A percentile compares a stretch with the other conserved stretches of the same genome.
Conservation (phyloP, 176 grass and related monocot species). For the Oryza australiensis region DNA sequence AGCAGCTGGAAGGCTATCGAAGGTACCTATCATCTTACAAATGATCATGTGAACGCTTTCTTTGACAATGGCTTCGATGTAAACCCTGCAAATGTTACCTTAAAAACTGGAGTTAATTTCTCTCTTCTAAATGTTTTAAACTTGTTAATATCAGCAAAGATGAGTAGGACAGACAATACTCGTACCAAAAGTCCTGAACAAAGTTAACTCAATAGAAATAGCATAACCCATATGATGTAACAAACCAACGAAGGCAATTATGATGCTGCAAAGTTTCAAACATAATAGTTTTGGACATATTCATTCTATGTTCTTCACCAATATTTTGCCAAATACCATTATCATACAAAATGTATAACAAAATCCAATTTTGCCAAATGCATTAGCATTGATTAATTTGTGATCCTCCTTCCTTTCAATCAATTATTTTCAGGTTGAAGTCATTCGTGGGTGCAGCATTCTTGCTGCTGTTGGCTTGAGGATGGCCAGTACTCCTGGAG, state of each 20-base stretch:
- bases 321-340: background rate
- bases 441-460: conserved; percentile 89
- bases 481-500: conserved; percentile 99
- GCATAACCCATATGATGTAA: background rate
- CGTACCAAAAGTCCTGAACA: background rate
- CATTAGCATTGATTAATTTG: background rate
- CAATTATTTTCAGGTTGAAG: conserved; percentile 72
- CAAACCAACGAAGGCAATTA: background rate
- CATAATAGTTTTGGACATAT: background rate
- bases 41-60: background rate
- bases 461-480: conserved; percentile 92
- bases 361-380: no score
- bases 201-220: background rate
- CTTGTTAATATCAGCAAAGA: conserved; percentile 4
- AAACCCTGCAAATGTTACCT: background rate
- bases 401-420: background rate
- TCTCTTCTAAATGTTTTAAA: background rate
- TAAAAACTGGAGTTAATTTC: background rate
- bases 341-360: conserved; percentile 1
- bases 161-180: conserved; percentile 22
- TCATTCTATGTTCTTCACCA: conserved; percentile 3
- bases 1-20: conserved; percentile 87
- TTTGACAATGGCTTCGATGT: conserved; percentile 4
- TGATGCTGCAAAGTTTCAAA: no score
- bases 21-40: conserved; percentile 47